Evolutionary conservation across 108 stramenopile genomes (phyloP).

Genomic region (Discostella stelligeroides): DNA sequence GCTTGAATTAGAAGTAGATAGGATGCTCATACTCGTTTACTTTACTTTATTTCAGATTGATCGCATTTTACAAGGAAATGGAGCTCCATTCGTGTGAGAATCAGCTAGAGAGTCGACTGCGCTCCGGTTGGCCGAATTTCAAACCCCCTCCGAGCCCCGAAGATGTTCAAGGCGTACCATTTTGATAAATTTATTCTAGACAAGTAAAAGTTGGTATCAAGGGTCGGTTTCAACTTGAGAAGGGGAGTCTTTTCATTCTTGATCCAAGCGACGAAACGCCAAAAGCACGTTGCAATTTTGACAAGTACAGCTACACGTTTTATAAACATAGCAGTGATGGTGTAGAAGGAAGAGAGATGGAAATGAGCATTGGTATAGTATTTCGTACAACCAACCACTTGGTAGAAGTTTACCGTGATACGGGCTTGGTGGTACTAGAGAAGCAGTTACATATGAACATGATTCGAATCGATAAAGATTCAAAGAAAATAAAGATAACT

Average conservation of each 20-base stretch:
- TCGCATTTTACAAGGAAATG: conserved; percentile 38
- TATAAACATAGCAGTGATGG: neutral
- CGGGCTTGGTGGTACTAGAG: too few species aligned
- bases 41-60: conserved; percentile 12
- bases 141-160: conserved; percentile 57
- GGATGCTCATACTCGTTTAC: neutral
- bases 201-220: neutral
- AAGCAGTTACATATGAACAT: neutral
- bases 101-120: conserved; percentile 38
- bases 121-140: conserved; percentile 43
- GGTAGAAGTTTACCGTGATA: too few species aligned
- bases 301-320: neutral
- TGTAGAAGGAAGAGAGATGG: neutral
- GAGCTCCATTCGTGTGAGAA: conserved; percentile 39
- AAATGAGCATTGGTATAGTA: too few species aligned
- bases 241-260: neutral
- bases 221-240: neutral
- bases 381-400: too few species aligned
- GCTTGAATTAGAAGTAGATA: neutral
- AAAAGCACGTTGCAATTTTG: neutral
- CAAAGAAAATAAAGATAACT: neutral
- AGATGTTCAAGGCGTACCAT: conserved; percentile 65
- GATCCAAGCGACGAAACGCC: neutral
- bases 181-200: too few species aligned
- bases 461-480: neutral